A percentile compares a stretch with the other conserved stretches of the same genome.
phyloP scores from a whole-genome alignment of 2,329 filamentous ascomycete genomes.

The Fusarium beomiforme region DNA sequence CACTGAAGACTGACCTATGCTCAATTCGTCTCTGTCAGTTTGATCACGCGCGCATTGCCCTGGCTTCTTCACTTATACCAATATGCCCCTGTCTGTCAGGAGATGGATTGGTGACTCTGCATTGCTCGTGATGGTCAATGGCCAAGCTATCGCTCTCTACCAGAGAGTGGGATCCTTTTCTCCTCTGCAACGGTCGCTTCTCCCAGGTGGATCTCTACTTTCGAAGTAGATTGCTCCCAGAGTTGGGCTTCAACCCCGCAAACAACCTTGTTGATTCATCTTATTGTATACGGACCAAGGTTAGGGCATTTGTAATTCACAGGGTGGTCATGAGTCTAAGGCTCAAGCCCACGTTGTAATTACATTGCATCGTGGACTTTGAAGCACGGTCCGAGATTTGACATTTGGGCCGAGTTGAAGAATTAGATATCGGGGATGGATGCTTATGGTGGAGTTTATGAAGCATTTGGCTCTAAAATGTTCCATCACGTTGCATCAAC shows the following conservation, averaged over 20 bases:
- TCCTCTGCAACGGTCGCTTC: constrained; percentile 24
- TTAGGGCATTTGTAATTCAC: constrained; percentile 15
- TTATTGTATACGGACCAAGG: constrained; percentile 14
- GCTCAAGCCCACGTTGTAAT: constrained; percentile 8
- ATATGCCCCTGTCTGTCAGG: constrained; percentile 18
- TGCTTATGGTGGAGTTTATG: constrained; percentile 23
- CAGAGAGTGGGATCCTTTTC: constrained; percentile 8
- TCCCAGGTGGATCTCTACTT: constrained; percentile 19
- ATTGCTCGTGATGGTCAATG: constrained; percentile 7
- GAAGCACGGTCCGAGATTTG: neutral
- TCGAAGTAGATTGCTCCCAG: constrained; percentile 28
- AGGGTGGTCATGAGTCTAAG: constrained; percentile 20
- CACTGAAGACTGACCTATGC: neutral
- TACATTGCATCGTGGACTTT: constrained; percentile 3
- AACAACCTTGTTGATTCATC: constrained; percentile 31
- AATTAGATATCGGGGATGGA: neutral
- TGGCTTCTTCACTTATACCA: constrained; percentile 7
- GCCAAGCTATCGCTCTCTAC: constrained; percentile 23
- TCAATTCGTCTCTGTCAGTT: constrained; percentile 16
- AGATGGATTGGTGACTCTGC: constrained; percentile 22
- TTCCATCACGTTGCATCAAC: constrained; percentile 27
- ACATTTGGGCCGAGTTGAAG: neutral
- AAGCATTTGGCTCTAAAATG: constrained; percentile 18
- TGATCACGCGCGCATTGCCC: constrained; percentile 20
- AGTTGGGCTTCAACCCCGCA: constrained; percentile 30